These are phyloP conservation scores for Crithidia brevicula DNA, from an alignment of 208 protist species.

Conservation along the genomic window DNA sequence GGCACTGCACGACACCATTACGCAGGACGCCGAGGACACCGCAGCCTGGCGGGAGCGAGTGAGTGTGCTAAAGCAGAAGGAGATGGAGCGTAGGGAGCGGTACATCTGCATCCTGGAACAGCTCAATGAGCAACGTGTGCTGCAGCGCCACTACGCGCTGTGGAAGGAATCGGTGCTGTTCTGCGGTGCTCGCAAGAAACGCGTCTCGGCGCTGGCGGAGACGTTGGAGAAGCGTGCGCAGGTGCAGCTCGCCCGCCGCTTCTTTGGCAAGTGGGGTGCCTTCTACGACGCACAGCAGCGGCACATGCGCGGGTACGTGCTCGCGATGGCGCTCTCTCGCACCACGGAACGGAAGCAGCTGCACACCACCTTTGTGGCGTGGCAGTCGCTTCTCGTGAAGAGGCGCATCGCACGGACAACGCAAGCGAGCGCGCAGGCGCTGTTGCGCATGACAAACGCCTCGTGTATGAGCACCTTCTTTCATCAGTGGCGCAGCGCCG, in stretches of 20 bases:
- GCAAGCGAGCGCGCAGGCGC: constrained; percentile 14
- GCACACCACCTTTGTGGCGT: constrained; percentile 38
- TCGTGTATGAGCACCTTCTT: constrained; percentile 36
- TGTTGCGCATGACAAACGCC: constrained; percentile 27
- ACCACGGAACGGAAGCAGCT: constrained; percentile 47
- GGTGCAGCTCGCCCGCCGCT: constrained; percentile 50
- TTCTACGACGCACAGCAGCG: constrained; percentile 77
- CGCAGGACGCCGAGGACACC: constrained; percentile 71
- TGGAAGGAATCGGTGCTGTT: constrained; percentile 48
- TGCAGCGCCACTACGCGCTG: constrained; percentile 62
- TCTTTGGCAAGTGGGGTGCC: constrained; percentile 65
- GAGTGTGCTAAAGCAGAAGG: constrained; percentile 48
- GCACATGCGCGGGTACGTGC: constrained; percentile 44
- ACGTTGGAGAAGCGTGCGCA: constrained; percentile 35
- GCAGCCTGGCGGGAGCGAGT: constrained; percentile 70
- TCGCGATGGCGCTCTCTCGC: constrained; percentile 47
- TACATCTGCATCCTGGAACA: constrained; percentile 68
- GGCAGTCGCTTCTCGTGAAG: constrained; percentile 35
- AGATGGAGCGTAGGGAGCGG: constrained; percentile 60
- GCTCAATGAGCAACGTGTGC: constrained; percentile 57
- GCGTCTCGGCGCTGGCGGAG: constrained; percentile 29
- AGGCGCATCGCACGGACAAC: constrained; percentile 21
- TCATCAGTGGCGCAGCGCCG: constrained; percentile 38
- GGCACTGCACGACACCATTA: constrained; percentile 64
- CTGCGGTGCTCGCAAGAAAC: background rate